Percentiles rank a stretch among this genome's conserved stretches.
Evolutionary conservation across 2,329 filamentous ascomycete genomes (phyloP).

Genomic region (Phaeoacremonium minimum): DNA sequence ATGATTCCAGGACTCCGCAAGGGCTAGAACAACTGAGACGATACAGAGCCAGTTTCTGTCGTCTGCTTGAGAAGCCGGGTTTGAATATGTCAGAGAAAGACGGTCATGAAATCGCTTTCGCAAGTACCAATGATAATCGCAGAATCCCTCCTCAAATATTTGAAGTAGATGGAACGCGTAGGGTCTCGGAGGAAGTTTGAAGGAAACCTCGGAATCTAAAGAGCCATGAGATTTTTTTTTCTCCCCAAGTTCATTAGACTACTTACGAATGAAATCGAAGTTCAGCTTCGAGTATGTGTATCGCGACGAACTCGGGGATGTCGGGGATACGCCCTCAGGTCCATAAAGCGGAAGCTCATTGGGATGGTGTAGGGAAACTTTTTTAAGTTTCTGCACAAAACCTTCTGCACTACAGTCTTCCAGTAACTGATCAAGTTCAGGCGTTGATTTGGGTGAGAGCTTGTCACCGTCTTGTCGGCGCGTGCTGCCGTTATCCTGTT

Average conservation of each 20-base stretch:
- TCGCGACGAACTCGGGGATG: neutral
- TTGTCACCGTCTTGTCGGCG: neutral
- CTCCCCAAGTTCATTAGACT: no score
- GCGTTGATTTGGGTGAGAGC: neutral
- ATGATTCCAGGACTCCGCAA: conserved; percentile 11
- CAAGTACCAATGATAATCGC: conserved; percentile 14
- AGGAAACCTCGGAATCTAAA: conserved; percentile 8
- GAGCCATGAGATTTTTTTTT: neutral
- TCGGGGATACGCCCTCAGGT: neutral
- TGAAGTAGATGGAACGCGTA: conserved; percentile 11
- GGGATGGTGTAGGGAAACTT: conserved; percentile 4
- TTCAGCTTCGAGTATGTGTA: conserved; percentile 13
- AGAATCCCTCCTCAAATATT: conserved; percentile 12
- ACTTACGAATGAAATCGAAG: conserved; percentile 12
- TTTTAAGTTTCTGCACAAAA: conserved; percentile 10
- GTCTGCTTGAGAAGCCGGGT: conserved; percentile 9
- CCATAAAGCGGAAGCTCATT: neutral
- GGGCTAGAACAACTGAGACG: conserved; percentile 11
- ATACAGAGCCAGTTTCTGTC: conserved; percentile 13
- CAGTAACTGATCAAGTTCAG: conserved; percentile 1
- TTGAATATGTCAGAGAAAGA: conserved; percentile 9
- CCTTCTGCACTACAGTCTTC: conserved; percentile 11
- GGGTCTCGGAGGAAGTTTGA: conserved; percentile 10
- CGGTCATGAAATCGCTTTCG: conserved; percentile 9
- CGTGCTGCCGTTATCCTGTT: neutral